Conservation (phyloP, 768 basidiomycete genomes). For the Phlegmacium glaucopus region DNA sequence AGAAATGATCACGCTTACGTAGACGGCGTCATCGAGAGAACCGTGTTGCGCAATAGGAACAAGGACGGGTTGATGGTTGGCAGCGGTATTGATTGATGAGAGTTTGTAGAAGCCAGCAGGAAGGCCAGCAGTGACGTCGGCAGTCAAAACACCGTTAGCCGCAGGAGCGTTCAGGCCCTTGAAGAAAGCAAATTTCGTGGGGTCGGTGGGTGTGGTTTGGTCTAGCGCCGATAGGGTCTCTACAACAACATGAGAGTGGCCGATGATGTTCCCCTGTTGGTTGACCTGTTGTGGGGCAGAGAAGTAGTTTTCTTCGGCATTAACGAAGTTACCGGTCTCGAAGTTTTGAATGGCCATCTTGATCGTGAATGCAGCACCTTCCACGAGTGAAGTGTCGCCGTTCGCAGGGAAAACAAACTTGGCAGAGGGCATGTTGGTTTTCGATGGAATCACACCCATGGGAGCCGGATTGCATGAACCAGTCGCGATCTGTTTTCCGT, state of each 20-base stretch:
- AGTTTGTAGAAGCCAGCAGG: constrained; percentile 58
- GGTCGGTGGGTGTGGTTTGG: constrained; percentile 45
- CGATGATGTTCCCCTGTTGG: constrained; percentile 46
- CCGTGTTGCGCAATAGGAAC: constrained; percentile 62
- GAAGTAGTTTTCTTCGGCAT: constrained; percentile 51
- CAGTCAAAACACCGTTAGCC: constrained; percentile 45
- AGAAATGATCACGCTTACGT: constrained; percentile 34
- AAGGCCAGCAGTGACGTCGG: constrained; percentile 51
- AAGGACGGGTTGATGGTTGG: constrained; percentile 59
- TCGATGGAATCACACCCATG: constrained; percentile 53
- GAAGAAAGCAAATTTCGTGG: constrained; percentile 57
- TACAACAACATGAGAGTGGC: constrained; percentile 60
- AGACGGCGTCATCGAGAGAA: constrained; percentile 52
- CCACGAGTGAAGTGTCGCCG: constrained; percentile 42
- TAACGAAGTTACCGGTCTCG: constrained; percentile 54
- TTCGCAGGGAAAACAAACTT: constrained; percentile 48
- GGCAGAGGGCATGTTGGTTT: constrained; percentile 43
- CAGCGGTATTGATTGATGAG: constrained; percentile 52
- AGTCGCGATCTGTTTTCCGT: constrained; percentile 49
- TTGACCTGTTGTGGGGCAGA: constrained; percentile 56
- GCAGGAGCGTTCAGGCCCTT: constrained; percentile 46
- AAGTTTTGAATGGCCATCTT: constrained; percentile 42
- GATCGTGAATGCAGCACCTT: constrained; percentile 50
- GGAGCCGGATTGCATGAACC: constrained; percentile 62
- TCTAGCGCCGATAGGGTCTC: constrained; percentile 44